A percentile compares a stretch with the other conserved stretches of the same genome.
Conservation (phyloP, 2,329 filamentous ascomycete species). For the Reticulascus tulasneorum region DNA sequence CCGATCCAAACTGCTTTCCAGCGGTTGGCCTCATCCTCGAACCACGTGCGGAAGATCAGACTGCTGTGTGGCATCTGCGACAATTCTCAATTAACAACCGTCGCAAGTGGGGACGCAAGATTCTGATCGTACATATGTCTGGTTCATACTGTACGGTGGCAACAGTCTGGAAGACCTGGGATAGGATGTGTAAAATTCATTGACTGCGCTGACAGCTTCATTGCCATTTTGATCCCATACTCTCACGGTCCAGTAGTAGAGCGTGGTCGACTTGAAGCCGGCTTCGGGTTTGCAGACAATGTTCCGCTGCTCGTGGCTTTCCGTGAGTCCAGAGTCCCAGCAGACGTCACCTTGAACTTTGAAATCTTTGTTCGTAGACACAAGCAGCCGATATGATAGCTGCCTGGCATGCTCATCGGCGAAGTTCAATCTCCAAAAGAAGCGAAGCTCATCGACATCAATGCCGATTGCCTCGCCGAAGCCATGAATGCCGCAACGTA, state of each 20-base stretch:
- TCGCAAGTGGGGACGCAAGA: background rate
- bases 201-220: slow-evolving; percentile 18
- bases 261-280: slow-evolving; percentile 30
- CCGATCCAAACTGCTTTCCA: slow-evolving; percentile 38
- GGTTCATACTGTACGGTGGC: slow-evolving; percentile 37
- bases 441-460: slow-evolving; percentile 30
- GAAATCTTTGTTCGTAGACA: background rate
- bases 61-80: slow-evolving; percentile 33
- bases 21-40: slow-evolving; percentile 32
- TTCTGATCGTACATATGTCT: slow-evolving; percentile 26
- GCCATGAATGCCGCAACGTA: slow-evolving; percentile 31
- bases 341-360: slow-evolving; percentile 1
- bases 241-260: slow-evolving; percentile 31
- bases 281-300: slow-evolving; percentile 18
- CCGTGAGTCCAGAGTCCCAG: slow-evolving; percentile 16
- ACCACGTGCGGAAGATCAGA: slow-evolving; percentile 37
- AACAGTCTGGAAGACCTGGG: slow-evolving; percentile 27
- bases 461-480: slow-evolving; percentile 34
- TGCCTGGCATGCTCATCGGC: slow-evolving; percentile 24
- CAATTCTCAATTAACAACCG: background rate
- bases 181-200: slow-evolving; percentile 35
- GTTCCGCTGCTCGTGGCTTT: slow-evolving; percentile 18
- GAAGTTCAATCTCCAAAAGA: slow-evolving; percentile 28
- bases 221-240: slow-evolving; percentile 30
- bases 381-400: slow-evolving; percentile 22